Conservation (phyloP, 306 rosid species). For the Acacia confusa region DNA sequence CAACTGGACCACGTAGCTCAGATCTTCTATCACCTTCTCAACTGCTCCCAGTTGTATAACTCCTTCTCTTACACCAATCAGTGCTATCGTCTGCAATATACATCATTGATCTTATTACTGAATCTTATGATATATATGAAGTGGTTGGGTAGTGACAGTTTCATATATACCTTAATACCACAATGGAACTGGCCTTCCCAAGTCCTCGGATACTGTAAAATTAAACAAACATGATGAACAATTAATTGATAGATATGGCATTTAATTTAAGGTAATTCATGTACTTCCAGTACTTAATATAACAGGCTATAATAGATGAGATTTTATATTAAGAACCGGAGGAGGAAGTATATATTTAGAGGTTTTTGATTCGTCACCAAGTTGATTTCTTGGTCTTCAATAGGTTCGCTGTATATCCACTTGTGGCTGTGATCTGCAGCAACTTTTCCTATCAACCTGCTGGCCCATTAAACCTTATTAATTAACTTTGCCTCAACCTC, state of each 20-base stretch:
- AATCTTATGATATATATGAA: not conserved
- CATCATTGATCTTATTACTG: not conserved
- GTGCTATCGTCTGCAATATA: slow-evolving; percentile 75
- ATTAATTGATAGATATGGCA: not conserved
- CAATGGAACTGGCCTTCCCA: slow-evolving; percentile 99
- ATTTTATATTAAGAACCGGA: no score
- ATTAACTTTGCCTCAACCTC: not conserved
- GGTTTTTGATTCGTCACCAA: slow-evolving; percentile 49
- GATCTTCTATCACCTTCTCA: slow-evolving; percentile 83
- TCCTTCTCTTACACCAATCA: slow-evolving; percentile 94
- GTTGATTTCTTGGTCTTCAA: slow-evolving; percentile 74
- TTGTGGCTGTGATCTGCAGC: slow-evolving; percentile 94
- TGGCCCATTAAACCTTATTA: slow-evolving; percentile 24
- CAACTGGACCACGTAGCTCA: slow-evolving; percentile 71
- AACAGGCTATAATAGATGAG: no score
- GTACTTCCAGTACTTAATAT: no score
- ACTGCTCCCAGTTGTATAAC: slow-evolving; percentile 90
- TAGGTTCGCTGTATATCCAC: slow-evolving; percentile 90
- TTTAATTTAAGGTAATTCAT: not conserved
- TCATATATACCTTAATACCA: slow-evolving; percentile 79
- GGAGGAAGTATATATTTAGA: not conserved
- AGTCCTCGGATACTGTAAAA: slow-evolving; percentile 92
- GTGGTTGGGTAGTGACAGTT: not conserved
- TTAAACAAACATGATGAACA: slow-evolving; percentile 10
- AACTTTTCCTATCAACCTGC: slow-evolving; percentile 93